Conservation (phyloP, 805 yeast species). For the Candida maesae region DNA sequence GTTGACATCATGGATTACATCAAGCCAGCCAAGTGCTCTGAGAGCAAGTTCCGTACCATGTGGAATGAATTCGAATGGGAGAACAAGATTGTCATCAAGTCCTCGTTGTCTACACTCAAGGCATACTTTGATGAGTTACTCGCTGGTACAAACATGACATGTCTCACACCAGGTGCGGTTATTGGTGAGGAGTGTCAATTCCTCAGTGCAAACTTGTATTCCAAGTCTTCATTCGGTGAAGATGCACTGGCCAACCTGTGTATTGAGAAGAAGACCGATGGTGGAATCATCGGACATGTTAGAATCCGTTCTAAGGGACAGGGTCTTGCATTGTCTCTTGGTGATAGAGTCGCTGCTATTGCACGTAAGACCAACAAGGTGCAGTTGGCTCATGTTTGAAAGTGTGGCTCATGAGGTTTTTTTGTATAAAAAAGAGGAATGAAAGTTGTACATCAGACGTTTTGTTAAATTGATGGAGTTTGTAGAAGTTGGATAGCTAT, state of each 20-base stretch:
- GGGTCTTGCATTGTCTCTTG: slow-evolving; percentile 91
- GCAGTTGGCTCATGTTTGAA: slow-evolving; percentile 27
- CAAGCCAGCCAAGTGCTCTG: slow-evolving; percentile 89
- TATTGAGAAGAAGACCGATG: slow-evolving; percentile 74
- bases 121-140: slow-evolving; percentile 74
- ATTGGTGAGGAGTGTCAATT: slow-evolving; percentile 87
- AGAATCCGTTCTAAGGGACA: slow-evolving; percentile 97
- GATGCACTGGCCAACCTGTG: slow-evolving; percentile 95
- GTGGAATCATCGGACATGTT: slow-evolving; percentile 86
- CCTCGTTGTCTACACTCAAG: slow-evolving; percentile 61
- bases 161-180: slow-evolving; percentile 90
- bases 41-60: slow-evolving; percentile 89
- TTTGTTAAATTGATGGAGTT: too few species aligned
- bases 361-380: slow-evolving; percentile 53
- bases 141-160: slow-evolving; percentile 87
- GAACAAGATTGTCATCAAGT: slow-evolving; percentile 87
- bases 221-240: slow-evolving; percentile 92
- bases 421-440: slow-evolving; percentile 14
- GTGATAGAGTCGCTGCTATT: slow-evolving; percentile 87
- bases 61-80: slow-evolving; percentile 99
- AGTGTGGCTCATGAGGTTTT: background rate
- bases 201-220: slow-evolving; percentile 89
- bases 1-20: slow-evolving; percentile 97
- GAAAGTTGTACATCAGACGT: too few species aligned
- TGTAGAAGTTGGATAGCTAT: too few species aligned